Percentiles rank a stretch among this genome's conserved stretches.
Conservation (phyloP, 352 stramenopile species). For the Phytophthora melonis region DNA sequence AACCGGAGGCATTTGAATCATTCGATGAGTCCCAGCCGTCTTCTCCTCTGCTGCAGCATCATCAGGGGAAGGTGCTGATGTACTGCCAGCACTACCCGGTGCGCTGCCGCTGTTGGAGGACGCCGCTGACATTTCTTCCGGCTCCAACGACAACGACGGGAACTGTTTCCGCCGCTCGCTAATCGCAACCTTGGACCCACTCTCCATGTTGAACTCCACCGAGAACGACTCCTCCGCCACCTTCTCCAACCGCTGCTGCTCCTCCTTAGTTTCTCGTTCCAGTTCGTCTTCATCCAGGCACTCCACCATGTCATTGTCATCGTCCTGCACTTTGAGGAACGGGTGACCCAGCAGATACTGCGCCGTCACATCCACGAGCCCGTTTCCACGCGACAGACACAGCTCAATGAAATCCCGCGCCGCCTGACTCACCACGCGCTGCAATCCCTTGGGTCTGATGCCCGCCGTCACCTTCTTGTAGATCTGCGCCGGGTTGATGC, state of each 20-base stretch:
- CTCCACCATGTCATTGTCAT: conserved; percentile 84
- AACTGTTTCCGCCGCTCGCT: conserved; percentile 63
- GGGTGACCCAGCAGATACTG: conserved; percentile 79
- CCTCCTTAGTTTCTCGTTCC: conserved; percentile 55
- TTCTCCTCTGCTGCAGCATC: conserved; percentile 58
- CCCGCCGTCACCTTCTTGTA: conserved; percentile 93
- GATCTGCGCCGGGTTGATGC: conserved; percentile 91
- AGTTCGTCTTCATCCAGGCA: conserved; percentile 77
- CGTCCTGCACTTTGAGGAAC: conserved; percentile 82
- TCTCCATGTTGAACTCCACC: conserved; percentile 82
- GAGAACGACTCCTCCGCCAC: conserved; percentile 74
- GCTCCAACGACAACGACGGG: conserved; percentile 63
- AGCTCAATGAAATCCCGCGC: conserved; percentile 88
- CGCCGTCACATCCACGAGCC: conserved; percentile 82
- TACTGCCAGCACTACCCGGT: conserved; percentile 27
- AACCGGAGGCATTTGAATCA: conserved; percentile 44
- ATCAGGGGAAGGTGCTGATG: conserved; percentile 15
- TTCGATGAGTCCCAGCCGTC: conserved; percentile 49
- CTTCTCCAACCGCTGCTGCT: conserved; percentile 58
- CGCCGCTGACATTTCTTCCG: conserved; percentile 54
- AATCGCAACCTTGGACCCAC: conserved; percentile 58
- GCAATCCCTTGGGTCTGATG: conserved; percentile 75
- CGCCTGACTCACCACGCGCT: conserved; percentile 78
- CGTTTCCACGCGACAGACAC: conserved; percentile 83
- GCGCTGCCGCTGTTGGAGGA: conserved; percentile 33